Evolutionary conservation across 208 protist genomes (phyloP).

Genomic region (Porcisia hertigi): DNA sequence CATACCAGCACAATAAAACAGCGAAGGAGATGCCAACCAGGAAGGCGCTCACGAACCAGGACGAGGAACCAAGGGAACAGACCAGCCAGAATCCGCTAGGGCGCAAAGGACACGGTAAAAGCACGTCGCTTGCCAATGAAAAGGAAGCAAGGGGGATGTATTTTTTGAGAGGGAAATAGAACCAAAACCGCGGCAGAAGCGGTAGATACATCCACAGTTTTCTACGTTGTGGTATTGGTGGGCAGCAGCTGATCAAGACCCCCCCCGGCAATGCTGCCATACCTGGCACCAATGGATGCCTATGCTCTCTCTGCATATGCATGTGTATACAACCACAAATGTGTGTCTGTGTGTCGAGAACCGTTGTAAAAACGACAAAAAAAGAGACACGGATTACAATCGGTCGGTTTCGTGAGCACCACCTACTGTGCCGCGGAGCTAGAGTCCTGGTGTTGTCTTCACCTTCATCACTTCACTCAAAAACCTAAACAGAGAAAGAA

Average conservation of each 20-base stretch:
- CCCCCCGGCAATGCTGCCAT: background rate
- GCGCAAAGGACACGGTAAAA: too few species aligned
- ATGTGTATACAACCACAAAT: too few species aligned
- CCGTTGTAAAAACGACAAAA: background rate
- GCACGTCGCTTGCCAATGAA: background rate
- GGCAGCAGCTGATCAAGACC: background rate
- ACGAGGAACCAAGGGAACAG: too few species aligned
- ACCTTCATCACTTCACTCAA: background rate
- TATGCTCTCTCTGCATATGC: too few species aligned
- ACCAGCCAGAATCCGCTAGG: too few species aligned
- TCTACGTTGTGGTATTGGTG: background rate
- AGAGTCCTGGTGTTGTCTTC: background rate
- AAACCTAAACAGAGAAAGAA: background rate
- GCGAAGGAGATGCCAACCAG: background rate
- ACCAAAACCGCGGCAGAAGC: background rate
- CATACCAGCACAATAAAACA: background rate
- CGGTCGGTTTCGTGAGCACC: background rate
- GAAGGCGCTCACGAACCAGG: background rate
- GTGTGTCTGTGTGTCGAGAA: too few species aligned
- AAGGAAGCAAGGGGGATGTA: background rate
- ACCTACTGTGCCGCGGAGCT: background rate
- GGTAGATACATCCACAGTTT: background rate
- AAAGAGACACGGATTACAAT: background rate
- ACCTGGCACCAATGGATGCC: background rate
- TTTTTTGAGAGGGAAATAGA: background rate